Percentiles rank a stretch among this genome's conserved stretches.
These are phyloP conservation scores for Silene uniflora DNA, from an alignment of 148 eudicot species.

Conservation along the genomic window DNA sequence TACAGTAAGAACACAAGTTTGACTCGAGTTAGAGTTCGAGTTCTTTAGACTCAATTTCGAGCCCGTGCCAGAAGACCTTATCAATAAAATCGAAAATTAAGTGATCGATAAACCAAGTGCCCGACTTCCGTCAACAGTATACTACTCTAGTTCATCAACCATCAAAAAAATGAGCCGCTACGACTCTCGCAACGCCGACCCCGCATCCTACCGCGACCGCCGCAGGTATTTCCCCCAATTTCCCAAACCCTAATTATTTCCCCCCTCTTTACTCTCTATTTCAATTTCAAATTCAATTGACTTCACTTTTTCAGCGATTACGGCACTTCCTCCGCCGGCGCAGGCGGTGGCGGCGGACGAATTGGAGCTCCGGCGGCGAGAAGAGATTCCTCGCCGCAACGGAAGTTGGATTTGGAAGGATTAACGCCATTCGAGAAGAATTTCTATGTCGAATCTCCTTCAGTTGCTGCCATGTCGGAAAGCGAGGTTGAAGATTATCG, in stretches of 20 bases:
- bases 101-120: background rate
- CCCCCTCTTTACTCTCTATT: background rate
- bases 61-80: too few species aligned
- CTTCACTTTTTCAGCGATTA: slow-evolving; percentile 21
- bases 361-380: slow-evolving; percentile 40
- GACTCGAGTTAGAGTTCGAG: too few species aligned
- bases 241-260: background rate
- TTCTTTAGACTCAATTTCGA: too few species aligned
- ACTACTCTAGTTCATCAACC: background rate
- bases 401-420: slow-evolving; percentile 83
- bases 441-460: slow-evolving; percentile 67
- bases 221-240: slow-evolving; percentile 45
- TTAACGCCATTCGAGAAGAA: slow-evolving; percentile 87
- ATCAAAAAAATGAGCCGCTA: slow-evolving; percentile 61
- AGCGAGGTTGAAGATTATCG: slow-evolving; percentile 70
- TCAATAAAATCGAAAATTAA: background rate
- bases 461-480: slow-evolving; percentile 70
- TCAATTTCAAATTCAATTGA: background rate
- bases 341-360: slow-evolving; percentile 38
- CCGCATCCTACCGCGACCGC: slow-evolving; percentile 89
- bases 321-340: slow-evolving; percentile 18
- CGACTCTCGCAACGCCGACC: slow-evolving; percentile 87
- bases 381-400: slow-evolving; percentile 49
- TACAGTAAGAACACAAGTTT: too few species aligned
- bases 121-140: background rate